Conservation (phyloP, 73 alveolate genomes). For the Paramecium bursaria region DNA sequence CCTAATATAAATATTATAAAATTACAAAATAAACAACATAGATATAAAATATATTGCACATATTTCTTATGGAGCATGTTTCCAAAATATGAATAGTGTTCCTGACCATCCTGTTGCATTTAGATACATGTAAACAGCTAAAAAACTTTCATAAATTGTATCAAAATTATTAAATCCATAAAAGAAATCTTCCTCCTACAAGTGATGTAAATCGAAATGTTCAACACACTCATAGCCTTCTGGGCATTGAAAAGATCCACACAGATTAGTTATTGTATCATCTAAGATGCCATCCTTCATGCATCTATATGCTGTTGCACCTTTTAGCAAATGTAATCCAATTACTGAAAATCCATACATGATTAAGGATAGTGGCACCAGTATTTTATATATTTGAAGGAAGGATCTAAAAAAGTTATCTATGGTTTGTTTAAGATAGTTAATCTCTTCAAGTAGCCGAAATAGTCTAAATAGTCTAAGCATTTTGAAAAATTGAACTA, state of each 20-base stretch:
- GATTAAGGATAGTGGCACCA: slow-evolving; percentile 6
- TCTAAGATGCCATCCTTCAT: slow-evolving; percentile 38
- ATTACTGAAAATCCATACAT: slow-evolving; percentile 35
- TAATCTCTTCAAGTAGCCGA: slow-evolving; percentile 45
- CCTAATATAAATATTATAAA: not conserved
- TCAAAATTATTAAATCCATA: slow-evolving; percentile 38
- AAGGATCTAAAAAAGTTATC: slow-evolving; percentile 28
- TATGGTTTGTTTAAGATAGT: not conserved
- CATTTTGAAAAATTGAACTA: slow-evolving; percentile 36
- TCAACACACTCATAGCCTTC: slow-evolving; percentile 44
- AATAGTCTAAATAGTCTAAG: slow-evolving; percentile 40
- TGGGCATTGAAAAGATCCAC: slow-evolving; percentile 58
- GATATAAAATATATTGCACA: slow-evolving; percentile 10
- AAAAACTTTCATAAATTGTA: slow-evolving; percentile 31
- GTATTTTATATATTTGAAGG: not conserved
- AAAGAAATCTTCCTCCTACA: not conserved
- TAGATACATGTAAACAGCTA: slow-evolving; percentile 9
- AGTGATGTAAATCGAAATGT: not conserved
- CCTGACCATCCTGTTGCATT: slow-evolving; percentile 62
- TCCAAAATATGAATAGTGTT: slow-evolving; percentile 37
- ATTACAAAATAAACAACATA: slow-evolving; percentile 22
- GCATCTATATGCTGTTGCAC: slow-evolving; percentile 39
- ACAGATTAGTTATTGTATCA: not conserved
- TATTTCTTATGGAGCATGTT: not conserved
- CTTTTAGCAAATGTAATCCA: slow-evolving; percentile 45